A percentile compares a stretch with the other conserved stretches of the same genome.
Evolutionary conservation across 208 protist genomes (phyloP).

Genomic region (Acanthamoeba pearcei): DNA sequence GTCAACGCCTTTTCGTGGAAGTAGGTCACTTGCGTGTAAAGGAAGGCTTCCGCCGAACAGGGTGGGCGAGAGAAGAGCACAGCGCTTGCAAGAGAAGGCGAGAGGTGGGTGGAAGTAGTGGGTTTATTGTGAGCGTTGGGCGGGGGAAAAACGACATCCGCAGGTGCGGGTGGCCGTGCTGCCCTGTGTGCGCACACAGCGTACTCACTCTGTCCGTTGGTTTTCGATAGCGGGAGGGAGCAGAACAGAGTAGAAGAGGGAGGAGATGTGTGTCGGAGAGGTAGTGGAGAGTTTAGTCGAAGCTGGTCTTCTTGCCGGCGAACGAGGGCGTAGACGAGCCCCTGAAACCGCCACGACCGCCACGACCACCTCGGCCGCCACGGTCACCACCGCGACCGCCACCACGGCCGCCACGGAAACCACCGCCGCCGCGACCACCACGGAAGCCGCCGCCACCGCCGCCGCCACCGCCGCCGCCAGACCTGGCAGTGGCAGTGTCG

Average conservation of each 20-base stretch:
- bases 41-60: neutral
- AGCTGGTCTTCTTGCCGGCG: constrained; percentile 67
- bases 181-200: neutral
- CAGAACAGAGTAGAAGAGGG: neutral
- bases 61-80: too few relatives aligned
- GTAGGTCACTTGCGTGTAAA: too few relatives aligned
- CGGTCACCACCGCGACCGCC: neutral
- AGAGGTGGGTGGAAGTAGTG: neutral
- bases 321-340: neutral
- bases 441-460: neutral
- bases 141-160: neutral
- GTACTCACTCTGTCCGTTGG: neutral
- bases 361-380: constrained; percentile 10
- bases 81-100: too few relatives aligned
- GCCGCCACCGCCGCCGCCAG: neutral
- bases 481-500: neutral
- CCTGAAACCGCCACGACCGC: neutral
- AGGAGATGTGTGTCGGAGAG: neutral
- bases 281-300: constrained; percentile 8
- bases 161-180: neutral
- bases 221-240: neutral
- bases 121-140: neutral
- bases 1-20: neutral
- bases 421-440: constrained; percentile 21
- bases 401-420: constrained; percentile 2